These are phyloP conservation scores for Saprolegnia diclina DNA, from an alignment of 352 stramenopile species.

Conservation along the genomic window DNA sequence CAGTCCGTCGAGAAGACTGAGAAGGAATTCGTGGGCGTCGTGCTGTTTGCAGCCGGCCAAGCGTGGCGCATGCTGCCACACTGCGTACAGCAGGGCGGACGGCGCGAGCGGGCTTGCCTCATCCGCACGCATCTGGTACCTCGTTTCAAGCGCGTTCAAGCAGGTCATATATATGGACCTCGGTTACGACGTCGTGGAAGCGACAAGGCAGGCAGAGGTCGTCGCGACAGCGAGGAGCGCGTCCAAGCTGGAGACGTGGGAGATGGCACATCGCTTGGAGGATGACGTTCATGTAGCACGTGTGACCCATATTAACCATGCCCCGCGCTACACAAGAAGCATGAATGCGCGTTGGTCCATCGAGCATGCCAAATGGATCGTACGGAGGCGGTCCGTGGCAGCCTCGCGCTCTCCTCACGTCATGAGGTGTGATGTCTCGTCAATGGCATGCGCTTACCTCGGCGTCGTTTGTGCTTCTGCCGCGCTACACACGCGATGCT, in stretches of 20 bases:
- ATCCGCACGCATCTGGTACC: background rate
- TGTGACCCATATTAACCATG: background rate
- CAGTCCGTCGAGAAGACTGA: background rate
- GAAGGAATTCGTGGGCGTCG: background rate
- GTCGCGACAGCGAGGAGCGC: background rate
- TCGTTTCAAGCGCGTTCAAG: background rate
- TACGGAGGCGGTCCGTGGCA: too few relatives aligned
- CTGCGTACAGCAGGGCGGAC: background rate
- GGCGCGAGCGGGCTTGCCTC: background rate
- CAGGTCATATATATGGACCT: background rate
- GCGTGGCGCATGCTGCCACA: background rate
- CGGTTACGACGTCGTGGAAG: background rate
- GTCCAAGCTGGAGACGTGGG: background rate
- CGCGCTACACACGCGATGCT: too few relatives aligned
- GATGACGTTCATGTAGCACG: background rate
- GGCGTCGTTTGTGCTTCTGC: too few relatives aligned
- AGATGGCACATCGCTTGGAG: slow-evolving; percentile 2
- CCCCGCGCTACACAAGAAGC: background rate
- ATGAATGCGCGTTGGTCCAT: too few relatives aligned
- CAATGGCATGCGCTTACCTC: too few relatives aligned
- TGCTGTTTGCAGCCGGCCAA: background rate
- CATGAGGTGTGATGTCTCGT: too few relatives aligned
- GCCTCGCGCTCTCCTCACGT: too few relatives aligned
- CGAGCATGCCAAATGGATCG: too few relatives aligned
- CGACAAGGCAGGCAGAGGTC: background rate